Evolutionary conservation across 1,139 yeast genomes (phyloP).

Genomic region (Scheffersomyces parashehatae): DNA sequence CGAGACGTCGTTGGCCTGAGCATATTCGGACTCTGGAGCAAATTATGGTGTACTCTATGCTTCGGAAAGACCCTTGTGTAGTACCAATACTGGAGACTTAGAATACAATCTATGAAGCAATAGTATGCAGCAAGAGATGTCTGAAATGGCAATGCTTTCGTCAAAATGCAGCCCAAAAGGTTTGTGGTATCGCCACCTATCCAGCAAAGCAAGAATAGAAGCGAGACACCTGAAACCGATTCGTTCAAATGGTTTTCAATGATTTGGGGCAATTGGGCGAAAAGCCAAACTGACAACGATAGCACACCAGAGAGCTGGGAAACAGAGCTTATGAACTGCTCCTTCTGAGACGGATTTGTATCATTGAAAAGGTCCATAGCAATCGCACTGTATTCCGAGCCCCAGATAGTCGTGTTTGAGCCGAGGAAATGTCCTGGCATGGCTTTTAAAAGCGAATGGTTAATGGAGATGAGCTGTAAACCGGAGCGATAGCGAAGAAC

Average conservation of each 20-base stretch:
- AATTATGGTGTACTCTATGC: slow-evolving; percentile 17
- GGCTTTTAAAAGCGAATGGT: neutral
- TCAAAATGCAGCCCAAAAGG: slow-evolving; percentile 22
- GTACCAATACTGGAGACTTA: slow-evolving; percentile 26
- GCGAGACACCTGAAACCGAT: slow-evolving; percentile 25
- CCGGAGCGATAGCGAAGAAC: too few species aligned
- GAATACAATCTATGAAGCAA: slow-evolving; percentile 25
- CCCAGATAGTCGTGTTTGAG: neutral
- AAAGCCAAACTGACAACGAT: slow-evolving; percentile 30
- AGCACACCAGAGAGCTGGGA: slow-evolving; percentile 25
- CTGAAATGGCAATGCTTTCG: slow-evolving; percentile 27
- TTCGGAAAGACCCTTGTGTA: slow-evolving; percentile 22
- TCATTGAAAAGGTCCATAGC: neutral
- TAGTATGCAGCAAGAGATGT: slow-evolving; percentile 25
- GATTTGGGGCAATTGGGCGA: slow-evolving; percentile 30
- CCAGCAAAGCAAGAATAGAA: slow-evolving; percentile 23
- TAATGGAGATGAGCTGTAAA: neutral
- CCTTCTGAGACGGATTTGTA: neutral
- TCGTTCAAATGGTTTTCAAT: slow-evolving; percentile 24
- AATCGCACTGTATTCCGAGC: slow-evolving; percentile 3
- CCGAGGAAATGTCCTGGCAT: neutral
- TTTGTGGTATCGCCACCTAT: slow-evolving; percentile 25
- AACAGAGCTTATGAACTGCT: slow-evolving; percentile 7
- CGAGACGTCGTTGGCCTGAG: slow-evolving; percentile 7
- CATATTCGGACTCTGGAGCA: slow-evolving; percentile 18